Percentiles rank a stretch among this genome's conserved stretches.
These are phyloP conservation scores for Gyrodon lividus DNA, from an alignment of 768 basidiomycete genomes.

Conservation along the genomic window DNA sequence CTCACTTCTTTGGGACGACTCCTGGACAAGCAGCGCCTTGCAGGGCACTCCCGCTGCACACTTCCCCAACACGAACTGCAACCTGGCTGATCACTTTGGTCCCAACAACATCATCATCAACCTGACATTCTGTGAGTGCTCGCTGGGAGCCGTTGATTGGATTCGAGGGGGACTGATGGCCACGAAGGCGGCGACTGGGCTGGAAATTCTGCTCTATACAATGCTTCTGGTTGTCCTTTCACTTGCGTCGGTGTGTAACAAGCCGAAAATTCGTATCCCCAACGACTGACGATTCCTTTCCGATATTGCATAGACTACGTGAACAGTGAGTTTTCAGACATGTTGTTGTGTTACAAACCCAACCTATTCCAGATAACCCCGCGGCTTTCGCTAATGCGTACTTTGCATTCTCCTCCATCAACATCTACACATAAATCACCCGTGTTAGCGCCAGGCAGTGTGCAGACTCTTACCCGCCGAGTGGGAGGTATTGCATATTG, in stretches of 20 bases:
- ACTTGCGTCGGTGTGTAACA: constrained; percentile 25
- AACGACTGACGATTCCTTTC: neutral
- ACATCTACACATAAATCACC: constrained; percentile 33
- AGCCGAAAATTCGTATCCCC: neutral
- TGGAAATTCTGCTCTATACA: constrained; percentile 29
- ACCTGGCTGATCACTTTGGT: constrained; percentile 37
- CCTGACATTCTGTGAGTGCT: constrained; percentile 31
- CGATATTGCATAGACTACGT: constrained; percentile 29
- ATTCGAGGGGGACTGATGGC: neutral
- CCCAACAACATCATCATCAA: constrained; percentile 36
- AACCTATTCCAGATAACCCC: constrained; percentile 31
- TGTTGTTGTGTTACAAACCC: neutral
- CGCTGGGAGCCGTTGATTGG: too few species aligned
- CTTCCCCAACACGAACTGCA: constrained; percentile 40
- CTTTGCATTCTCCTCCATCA: constrained; percentile 39
- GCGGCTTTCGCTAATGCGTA: constrained; percentile 41
- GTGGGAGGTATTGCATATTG: too few species aligned
- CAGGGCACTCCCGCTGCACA: constrained; percentile 36
- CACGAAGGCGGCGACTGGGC: constrained; percentile 31
- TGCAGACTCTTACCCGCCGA: too few species aligned
- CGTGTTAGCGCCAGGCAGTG: too few species aligned
- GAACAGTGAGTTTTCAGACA: constrained; percentile 16
- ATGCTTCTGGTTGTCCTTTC: constrained; percentile 31
- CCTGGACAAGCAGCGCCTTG: neutral
- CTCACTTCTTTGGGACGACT: neutral